phyloP scores from a whole-genome alignment of 1,139 yeast species.

The Yamadazyma kanchanaburiensis region DNA sequence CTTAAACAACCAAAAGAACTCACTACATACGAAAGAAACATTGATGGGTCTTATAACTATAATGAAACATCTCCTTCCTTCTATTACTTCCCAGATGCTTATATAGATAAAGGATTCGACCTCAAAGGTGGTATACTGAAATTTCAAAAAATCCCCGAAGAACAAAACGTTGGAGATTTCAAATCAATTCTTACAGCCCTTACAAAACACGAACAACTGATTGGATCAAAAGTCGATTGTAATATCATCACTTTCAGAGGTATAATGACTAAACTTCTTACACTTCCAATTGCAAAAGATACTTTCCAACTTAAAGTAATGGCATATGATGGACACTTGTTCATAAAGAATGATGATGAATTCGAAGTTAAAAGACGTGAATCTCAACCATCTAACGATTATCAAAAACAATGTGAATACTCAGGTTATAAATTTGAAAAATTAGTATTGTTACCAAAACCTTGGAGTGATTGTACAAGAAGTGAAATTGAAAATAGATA shows the following conservation, averaged over 20 bases:
- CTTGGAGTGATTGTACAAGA: constrained; percentile 71
- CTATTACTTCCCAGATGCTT: constrained; percentile 74
- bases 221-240: constrained; percentile 46
- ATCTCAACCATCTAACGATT: constrained; percentile 32
- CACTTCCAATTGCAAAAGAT: constrained; percentile 55
- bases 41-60: constrained; percentile 40
- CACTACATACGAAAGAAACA: constrained; percentile 53
- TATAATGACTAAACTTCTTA: constrained; percentile 63
- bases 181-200: constrained; percentile 57
- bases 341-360: constrained; percentile 61
- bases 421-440: constrained; percentile 87
- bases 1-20: constrained; percentile 76
- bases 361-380: constrained; percentile 27
- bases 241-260: constrained; percentile 86
- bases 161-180: constrained; percentile 51
- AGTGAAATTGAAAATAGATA: constrained; percentile 62
- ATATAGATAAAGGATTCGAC: constrained; percentile 51
- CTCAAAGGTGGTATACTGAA: constrained; percentile 60
- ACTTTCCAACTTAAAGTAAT: constrained; percentile 65
- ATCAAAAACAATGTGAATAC: constrained; percentile 45
- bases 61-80: constrained; percentile 55
- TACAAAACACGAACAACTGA: constrained; percentile 48
- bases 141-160: constrained; percentile 56
- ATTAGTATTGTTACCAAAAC: constrained; percentile 68
- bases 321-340: constrained; percentile 76